A percentile compares a stretch with the other conserved stretches of the same genome.
These are phyloP conservation scores for Fusarium marasasianum DNA, from an alignment of 2,329 filamentous ascomycete genomes.

Conservation along the genomic window DNA sequence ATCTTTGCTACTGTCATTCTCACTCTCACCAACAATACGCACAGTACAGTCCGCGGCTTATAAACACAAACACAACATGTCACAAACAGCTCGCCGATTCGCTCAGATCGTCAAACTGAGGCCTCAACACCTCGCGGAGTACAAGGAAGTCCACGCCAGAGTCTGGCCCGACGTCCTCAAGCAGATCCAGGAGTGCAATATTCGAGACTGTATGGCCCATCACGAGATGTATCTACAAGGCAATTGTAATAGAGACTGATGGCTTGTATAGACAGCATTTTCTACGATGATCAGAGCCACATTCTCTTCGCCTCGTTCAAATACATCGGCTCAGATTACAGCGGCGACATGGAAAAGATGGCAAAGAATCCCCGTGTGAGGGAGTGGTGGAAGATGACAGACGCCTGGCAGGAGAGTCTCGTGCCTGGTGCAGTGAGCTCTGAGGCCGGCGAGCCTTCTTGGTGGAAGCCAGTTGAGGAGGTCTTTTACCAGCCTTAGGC, in stretches of 20 bases:
- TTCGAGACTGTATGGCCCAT: constrained; percentile 70
- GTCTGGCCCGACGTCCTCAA: constrained; percentile 82
- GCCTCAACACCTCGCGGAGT: constrained; percentile 71
- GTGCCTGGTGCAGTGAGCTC: constrained; percentile 68
- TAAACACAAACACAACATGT: constrained; percentile 15
- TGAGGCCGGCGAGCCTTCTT: constrained; percentile 66
- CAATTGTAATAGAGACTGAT: neutral
- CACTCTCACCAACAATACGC: neutral
- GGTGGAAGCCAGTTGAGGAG: constrained; percentile 77
- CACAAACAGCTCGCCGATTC: constrained; percentile 63
- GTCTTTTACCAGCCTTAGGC: constrained; percentile 68
- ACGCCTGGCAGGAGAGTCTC: constrained; percentile 75
- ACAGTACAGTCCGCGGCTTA: neutral
- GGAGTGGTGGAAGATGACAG: constrained; percentile 85
- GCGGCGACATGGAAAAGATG: constrained; percentile 81
- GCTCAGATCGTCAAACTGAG: constrained; percentile 79
- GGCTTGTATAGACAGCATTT: constrained; percentile 73
- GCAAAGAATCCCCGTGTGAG: constrained; percentile 75
- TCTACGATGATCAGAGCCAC: constrained; percentile 68
- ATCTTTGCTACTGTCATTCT: neutral
- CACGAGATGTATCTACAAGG: neutral
- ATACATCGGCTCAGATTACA: constrained; percentile 78
- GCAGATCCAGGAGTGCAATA: constrained; percentile 80
- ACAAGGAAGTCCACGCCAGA: constrained; percentile 76
- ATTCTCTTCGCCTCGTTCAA: constrained; percentile 81